These are phyloP conservation scores for Heliamphora exappendiculata DNA, from an alignment of 148 eudicot genomes.

Conservation along the genomic window DNA sequence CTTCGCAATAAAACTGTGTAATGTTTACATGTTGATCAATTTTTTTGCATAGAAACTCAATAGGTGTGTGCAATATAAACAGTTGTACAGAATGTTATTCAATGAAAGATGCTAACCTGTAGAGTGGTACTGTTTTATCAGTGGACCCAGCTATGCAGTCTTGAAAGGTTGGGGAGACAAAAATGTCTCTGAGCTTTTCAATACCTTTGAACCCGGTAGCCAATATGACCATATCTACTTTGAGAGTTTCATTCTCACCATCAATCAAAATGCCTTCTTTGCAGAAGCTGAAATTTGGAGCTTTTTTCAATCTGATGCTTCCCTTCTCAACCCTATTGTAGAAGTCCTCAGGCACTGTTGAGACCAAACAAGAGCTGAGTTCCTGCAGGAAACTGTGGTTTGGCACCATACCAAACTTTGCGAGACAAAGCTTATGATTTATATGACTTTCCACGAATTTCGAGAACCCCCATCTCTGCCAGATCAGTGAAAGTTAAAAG, in stretches of 20 bases:
- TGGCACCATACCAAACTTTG: slow-evolving; percentile 49
- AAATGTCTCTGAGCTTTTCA: slow-evolving; percentile 38
- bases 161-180: slow-evolving; percentile 28
- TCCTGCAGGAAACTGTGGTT: slow-evolving; percentile 43
- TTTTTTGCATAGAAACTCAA: background rate
- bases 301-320: slow-evolving; percentile 44
- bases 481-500: slow-evolving; percentile 7
- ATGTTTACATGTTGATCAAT: background rate
- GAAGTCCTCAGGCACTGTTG: slow-evolving; percentile 40
- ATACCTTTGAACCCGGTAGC: slow-evolving; percentile 61
- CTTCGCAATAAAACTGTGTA: background rate
- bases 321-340: slow-evolving; percentile 52
- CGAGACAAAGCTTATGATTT: slow-evolving; percentile 31
- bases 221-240: slow-evolving; percentile 51
- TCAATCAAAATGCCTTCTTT: slow-evolving; percentile 42
- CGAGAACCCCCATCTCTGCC: slow-evolving; percentile 53
- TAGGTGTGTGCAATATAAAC: too few species aligned
- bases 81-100: background rate
- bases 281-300: slow-evolving; percentile 35
- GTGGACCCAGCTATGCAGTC: slow-evolving; percentile 27
- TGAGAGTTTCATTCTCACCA: slow-evolving; percentile 19
- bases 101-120: slow-evolving; percentile 32
- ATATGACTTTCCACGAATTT: slow-evolving; percentile 57
- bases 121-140: slow-evolving; percentile 27
- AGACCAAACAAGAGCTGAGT: slow-evolving; percentile 35